Base-by-base conservation (phyloP, 1,139 yeast genomes). In the Suhomyces anneliseae region DNA sequence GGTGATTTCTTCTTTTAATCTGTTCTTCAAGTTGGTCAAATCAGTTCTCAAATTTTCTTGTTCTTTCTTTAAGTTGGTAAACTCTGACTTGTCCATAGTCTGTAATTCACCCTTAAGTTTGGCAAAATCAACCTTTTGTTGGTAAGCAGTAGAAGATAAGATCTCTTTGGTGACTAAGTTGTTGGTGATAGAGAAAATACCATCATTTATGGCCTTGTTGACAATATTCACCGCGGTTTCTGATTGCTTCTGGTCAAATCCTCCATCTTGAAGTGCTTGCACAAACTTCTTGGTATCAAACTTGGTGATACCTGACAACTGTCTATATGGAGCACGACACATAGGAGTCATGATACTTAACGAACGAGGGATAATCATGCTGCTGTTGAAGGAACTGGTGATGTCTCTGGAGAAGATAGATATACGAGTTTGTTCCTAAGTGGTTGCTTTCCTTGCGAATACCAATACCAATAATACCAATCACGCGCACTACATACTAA, bases 121-220 rank as follows among this genome's bases (percentile, higher is more conserved):
- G 39, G 97, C 95, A 75, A 93, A 93, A 65, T 92, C 97, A 32
- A 93, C 98, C 60, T 93, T 89, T 60, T 93, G 99, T 62, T 92
- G 97, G 65, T 93, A 93, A 7, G 97, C 86, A 56, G 92, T 81
- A 52, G 93, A 84, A 15, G 90, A 82, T 42, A 92, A 76, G 38
- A 85, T 83, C 57, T 90, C 97, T 57, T 89, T 85, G 35, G 90
- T 82, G 14, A 92, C 95, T 47, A 92, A 71, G 59, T 87, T 87
- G 42, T 83, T 77, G 19, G 93, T 84, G 29, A 90, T 83, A 45
- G 87, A 82, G 38, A 79, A 78, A 19, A 90, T 83, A 8, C 97
- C 95, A 54, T 90, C 95, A 58, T 86, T 85, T 39, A 93, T 79
- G 1, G 96, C 92, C 42, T 81, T 78, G 43, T 87, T 78, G 51